Evolutionary conservation across 2,329 filamentous ascomycete genomes (phyloP).

Genomic region (Fusarium sororula): DNA sequence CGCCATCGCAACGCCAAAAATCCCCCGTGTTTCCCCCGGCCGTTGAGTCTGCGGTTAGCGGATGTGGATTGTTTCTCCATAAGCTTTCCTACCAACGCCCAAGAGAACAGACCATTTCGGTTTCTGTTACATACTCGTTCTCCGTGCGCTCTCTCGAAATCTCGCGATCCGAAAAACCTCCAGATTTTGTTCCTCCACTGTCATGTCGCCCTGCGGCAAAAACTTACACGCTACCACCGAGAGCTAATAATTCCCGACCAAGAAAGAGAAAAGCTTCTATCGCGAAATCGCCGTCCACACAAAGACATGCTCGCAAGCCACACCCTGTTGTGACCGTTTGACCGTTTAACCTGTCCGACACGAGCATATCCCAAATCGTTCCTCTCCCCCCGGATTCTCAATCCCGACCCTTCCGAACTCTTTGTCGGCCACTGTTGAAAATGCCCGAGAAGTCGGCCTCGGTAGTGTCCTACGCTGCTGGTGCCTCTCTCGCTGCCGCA

Average conservation of each 20-base stretch:
- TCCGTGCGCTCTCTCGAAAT: slow-evolving; percentile 6
- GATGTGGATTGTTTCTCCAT: slow-evolving; percentile 21
- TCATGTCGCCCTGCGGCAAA: slow-evolving; percentile 3
- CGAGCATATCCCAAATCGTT: slow-evolving; percentile 4
- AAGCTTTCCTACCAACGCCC: slow-evolving; percentile 2
- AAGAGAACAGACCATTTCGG: slow-evolving; percentile 7
- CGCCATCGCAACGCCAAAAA: slow-evolving; percentile 30
- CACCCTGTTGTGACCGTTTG: slow-evolving; percentile 33
- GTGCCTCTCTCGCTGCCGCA: slow-evolving; percentile 92
- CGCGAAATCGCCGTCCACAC: slow-evolving; percentile 8
- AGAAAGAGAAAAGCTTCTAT: not conserved
- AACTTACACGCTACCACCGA: not conserved
- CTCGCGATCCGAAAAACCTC: not conserved
- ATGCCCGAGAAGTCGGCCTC: slow-evolving; percentile 52
- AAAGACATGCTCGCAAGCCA: slow-evolving; percentile 38
- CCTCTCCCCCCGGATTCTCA: slow-evolving; percentile 5
- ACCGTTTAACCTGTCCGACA: slow-evolving; percentile 41
- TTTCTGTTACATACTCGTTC: slow-evolving; percentile 20
- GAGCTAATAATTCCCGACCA: not conserved
- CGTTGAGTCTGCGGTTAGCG: slow-evolving; percentile 1
- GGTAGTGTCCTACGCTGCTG: slow-evolving; percentile 87
- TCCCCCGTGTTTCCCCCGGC: slow-evolving; percentile 24
- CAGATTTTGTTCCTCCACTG: not conserved
- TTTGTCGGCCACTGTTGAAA: slow-evolving; percentile 25
- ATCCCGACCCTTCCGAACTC: slow-evolving; percentile 35